A percentile compares a stretch with the other conserved stretches of the same genome.
phyloP scores from a whole-genome alignment of 768 basidiomycete genomes.

The Pleurotus giganteus region DNA sequence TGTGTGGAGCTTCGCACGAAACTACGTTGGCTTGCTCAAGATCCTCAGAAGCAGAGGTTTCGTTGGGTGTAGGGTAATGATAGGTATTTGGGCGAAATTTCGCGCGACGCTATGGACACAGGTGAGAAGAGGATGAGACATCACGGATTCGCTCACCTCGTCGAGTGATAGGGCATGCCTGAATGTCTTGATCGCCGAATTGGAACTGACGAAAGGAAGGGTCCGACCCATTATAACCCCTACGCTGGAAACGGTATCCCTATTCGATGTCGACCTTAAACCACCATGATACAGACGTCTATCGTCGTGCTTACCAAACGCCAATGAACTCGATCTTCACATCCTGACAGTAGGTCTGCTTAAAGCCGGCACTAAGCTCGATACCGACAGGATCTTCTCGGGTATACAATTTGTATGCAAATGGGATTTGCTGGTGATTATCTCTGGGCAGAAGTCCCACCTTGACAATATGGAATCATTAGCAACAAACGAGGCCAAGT shows the following conservation, averaged over 20 bases:
- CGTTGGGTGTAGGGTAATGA: constrained; percentile 40
- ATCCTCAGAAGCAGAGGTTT: constrained; percentile 19
- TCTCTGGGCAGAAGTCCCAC: constrained; percentile 68
- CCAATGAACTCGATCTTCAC: constrained; percentile 79
- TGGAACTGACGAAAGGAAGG: constrained; percentile 67
- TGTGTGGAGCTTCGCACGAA: background rate
- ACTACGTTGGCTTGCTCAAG: constrained; percentile 23
- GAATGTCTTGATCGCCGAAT: constrained; percentile 64
- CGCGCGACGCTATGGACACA: constrained; percentile 50
- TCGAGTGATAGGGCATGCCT: constrained; percentile 78
- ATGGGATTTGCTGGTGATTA: constrained; percentile 66
- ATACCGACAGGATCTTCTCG: constrained; percentile 43
- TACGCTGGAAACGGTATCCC: constrained; percentile 82
- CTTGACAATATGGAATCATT: constrained; percentile 29
- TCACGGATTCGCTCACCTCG: constrained; percentile 44
- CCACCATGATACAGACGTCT: background rate
- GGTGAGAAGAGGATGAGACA: background rate
- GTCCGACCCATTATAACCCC: constrained; percentile 58
- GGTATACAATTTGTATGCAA: constrained; percentile 75
- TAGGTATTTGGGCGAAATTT: constrained; percentile 64
- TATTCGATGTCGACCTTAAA: constrained; percentile 17
- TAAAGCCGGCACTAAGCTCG: constrained; percentile 61
- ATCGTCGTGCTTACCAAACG: constrained; percentile 50
- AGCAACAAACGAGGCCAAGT: background rate
- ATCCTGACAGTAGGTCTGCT: constrained; percentile 63